Conservation (phyloP, 164 flowering plant genomes). For the Protea cynaroides region DNA sequence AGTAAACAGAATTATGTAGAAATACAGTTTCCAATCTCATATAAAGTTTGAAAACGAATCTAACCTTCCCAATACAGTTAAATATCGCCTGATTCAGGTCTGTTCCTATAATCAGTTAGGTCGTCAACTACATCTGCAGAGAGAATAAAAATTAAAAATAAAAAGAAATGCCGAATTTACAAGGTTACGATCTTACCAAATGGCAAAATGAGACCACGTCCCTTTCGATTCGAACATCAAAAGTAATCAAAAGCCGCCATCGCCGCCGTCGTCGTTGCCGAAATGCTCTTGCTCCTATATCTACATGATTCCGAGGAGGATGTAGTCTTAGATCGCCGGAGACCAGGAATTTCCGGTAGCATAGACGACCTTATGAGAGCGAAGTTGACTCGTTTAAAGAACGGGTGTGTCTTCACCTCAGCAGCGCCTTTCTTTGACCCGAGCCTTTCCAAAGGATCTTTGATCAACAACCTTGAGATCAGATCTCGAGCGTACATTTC, state of each 20-base stretch:
- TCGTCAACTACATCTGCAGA: too few species aligned
- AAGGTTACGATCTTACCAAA: too few species aligned
- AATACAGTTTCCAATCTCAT: too few species aligned
- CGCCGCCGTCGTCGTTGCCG: conserved; percentile 8
- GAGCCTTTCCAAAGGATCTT: conserved; percentile 59
- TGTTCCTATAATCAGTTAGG: not conserved
- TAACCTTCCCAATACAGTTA: not conserved
- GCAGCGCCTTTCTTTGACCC: conserved; percentile 78
- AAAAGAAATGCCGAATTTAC: not conserved
- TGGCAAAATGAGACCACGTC: not conserved
- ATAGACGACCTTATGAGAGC: conserved; percentile 56
- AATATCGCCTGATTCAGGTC: too few species aligned
- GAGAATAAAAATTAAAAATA: too few species aligned
- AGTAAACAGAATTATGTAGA: too few species aligned
- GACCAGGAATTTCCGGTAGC: conserved; percentile 64
- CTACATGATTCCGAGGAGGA: conserved; percentile 15
- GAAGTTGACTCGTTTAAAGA: conserved; percentile 62
- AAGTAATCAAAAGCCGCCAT: conserved; percentile 39
- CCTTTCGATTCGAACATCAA: conserved; percentile 10
- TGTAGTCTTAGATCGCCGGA: conserved; percentile 3
- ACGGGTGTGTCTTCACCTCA: conserved; percentile 75
- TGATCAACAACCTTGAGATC: conserved; percentile 46
- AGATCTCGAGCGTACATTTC: conserved; percentile 54
- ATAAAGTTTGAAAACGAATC: not conserved
- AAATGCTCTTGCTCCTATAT: too few species aligned